phyloP scores from a whole-genome alignment of 129 eudicot species.

The Deinandra increscens region DNA sequence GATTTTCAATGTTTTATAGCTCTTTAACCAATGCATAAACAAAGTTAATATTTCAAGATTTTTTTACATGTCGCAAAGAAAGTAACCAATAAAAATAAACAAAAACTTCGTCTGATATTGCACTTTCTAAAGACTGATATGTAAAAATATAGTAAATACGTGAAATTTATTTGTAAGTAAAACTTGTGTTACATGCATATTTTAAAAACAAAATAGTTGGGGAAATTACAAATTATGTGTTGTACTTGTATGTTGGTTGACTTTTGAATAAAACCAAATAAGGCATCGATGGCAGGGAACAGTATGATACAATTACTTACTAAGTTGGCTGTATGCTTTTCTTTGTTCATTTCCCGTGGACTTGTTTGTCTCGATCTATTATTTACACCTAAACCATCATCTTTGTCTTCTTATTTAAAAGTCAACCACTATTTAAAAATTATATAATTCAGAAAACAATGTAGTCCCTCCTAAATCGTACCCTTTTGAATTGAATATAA shows the following conservation, averaged over 20 bases:
- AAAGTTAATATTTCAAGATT: too few relatives aligned
- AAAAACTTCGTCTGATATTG: too few relatives aligned
- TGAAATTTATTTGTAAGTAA: neutral
- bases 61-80: too few relatives aligned
- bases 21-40: too few relatives aligned
- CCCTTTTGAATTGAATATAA: neutral
- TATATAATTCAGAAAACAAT: constrained; percentile 10
- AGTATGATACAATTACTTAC: constrained; percentile 17
- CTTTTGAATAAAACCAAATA: constrained; percentile 31
- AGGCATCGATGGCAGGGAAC: constrained; percentile 31
- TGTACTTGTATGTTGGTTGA: constrained; percentile 20
- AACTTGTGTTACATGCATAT: neutral
- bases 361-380: constrained; percentile 29
- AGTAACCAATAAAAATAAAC: too few relatives aligned
- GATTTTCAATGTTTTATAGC: too few relatives aligned
- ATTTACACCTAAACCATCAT: constrained; percentile 54
- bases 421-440: constrained; percentile 58
- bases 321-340: constrained; percentile 25
- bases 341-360: constrained; percentile 35
- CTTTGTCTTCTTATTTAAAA: constrained; percentile 36
- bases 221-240: too few relatives aligned
- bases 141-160: neutral
- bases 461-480: constrained; percentile 19
- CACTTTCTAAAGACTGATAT: neutral
- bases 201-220: neutral